phyloP scores from a whole-genome alignment of 2,329 filamentous ascomycete genomes.

The Aspergillus spinulosporus region DNA sequence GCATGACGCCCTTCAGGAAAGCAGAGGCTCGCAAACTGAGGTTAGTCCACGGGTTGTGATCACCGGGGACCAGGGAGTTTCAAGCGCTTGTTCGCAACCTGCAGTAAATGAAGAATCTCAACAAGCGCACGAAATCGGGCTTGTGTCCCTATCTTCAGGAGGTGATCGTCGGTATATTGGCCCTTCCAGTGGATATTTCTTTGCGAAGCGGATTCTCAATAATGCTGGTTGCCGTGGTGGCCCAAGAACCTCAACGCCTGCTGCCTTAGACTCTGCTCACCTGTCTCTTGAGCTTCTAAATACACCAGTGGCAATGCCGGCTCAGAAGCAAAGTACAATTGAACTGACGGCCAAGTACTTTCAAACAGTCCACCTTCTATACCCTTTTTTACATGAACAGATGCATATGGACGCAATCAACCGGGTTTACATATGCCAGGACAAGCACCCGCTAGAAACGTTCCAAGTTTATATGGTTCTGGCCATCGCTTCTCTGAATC shows the following conservation, averaged over 20 bases:
- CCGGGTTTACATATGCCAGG: slow-evolving; percentile 35
- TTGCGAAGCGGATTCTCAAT: slow-evolving; percentile 52
- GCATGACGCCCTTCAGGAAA: neutral
- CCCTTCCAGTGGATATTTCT: slow-evolving; percentile 57
- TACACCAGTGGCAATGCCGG: slow-evolving; percentile 30
- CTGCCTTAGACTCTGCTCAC: slow-evolving; percentile 18
- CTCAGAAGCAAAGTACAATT: slow-evolving; percentile 39
- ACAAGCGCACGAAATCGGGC: slow-evolving; percentile 53
- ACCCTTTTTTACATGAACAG: slow-evolving; percentile 52
- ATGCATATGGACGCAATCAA: slow-evolving; percentile 43
- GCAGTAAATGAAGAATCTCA: slow-evolving; percentile 8
- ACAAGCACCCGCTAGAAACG: slow-evolving; percentile 30
- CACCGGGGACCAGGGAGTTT: neutral
- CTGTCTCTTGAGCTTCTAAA: slow-evolving; percentile 32
- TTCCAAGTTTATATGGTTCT: slow-evolving; percentile 59
- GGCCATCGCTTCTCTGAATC: slow-evolving; percentile 50
- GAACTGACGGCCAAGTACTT: slow-evolving; percentile 52
- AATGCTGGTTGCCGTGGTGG: slow-evolving; percentile 33
- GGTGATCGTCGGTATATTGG: slow-evolving; percentile 55
- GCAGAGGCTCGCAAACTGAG: neutral
- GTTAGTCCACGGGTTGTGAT: neutral
- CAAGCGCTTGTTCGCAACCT: neutral
- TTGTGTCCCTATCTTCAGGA: slow-evolving; percentile 53
- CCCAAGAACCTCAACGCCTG: slow-evolving; percentile 8
- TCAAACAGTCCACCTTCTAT: slow-evolving; percentile 50